Base-by-base conservation (phyloP, 2,329 filamentous ascomycete species). In the Botryotinia narcissicola region DNA sequence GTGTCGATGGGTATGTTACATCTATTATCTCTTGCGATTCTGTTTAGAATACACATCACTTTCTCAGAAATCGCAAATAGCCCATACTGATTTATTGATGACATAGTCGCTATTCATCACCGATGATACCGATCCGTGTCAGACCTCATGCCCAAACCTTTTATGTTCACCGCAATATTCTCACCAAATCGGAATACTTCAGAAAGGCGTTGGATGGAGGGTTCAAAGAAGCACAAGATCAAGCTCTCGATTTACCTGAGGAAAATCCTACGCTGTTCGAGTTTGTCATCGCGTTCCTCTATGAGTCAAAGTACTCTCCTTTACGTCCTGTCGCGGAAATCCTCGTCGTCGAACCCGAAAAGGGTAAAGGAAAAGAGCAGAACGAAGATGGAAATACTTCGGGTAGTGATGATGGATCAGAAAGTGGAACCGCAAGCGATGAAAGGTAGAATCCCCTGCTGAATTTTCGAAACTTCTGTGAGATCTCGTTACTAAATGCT, bases 221-320 rank as follows among this genome's bases (percentile, higher is more conserved):
- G 40, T 87, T 87, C 75, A 82, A 77, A 69, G 86, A 87, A 76
- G 83, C 84, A 2, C 81, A 80, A 32, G 81, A 83, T 25, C 84
- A 86, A 74, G 82, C 82, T 22, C 83, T 88, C 70, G 82, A 86
- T 76, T 79, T 88, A 1, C 85, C 85, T 0, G 86, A 87, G 73
- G 86, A 87, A 74, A 83, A 87, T 75, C 85, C 86, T 4, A 83
- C 83, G 71, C 83, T 86, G 64, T 87, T 88, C 74, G 84, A 86
- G 73, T 86, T 87, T 75, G 78, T 87, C 60, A 80, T 88, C 51
- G 84, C 85, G n/a, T 87, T 83, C 69, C 79, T 87, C 20, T 87
- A 87, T 75, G 85, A 87, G 75, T 83, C 82, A 32, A 83, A 80
- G 72, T 87, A 84, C 75, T 80, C 83, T 5, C 85, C 85, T 51